Conservation (phyloP, 495 filamentous ascomycete species). For the Trichoderma gamsii region DNA sequence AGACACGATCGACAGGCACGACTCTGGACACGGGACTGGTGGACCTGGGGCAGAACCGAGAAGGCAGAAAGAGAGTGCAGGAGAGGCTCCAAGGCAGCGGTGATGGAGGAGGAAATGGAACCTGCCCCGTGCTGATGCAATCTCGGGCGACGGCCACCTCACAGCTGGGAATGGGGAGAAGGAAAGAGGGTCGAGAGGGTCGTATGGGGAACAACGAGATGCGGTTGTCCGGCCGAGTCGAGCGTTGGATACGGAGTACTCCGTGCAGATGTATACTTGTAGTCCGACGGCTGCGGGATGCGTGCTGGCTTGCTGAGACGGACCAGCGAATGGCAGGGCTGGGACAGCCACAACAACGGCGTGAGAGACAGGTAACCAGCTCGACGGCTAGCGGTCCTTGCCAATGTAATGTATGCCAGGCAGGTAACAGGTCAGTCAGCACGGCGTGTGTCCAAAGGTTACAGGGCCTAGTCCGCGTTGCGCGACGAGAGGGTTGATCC, state of each 20-base stretch:
- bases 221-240: background rate
- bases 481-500: background rate
- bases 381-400: background rate
- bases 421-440: conserved; percentile 7
- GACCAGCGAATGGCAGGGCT: background rate
- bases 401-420: conserved; percentile 7
- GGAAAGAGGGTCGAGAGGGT: conserved; percentile 12
- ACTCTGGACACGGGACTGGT: background rate
- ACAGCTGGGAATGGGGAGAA: conserved; percentile 2
- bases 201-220: conserved; percentile 6
- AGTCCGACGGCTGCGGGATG: background rate
- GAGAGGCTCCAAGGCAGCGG: background rate
- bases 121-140: conserved; percentile 13
- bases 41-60: background rate
- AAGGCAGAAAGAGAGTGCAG: background rate
- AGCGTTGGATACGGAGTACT: background rate
- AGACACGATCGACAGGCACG: conserved; percentile 6
- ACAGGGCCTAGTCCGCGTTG: conserved; percentile 7
- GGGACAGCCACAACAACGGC: background rate
- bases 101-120: conserved; percentile 8
- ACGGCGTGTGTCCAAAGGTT: conserved; percentile 3
- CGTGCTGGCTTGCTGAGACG: background rate
- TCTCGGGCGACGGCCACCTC: conserved; percentile 12
- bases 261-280: background rate
- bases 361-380: conserved; percentile 4